Evolutionary conservation across 768 basidiomycete genomes (phyloP).

Genomic region (Lactifluus piperatus): DNA sequence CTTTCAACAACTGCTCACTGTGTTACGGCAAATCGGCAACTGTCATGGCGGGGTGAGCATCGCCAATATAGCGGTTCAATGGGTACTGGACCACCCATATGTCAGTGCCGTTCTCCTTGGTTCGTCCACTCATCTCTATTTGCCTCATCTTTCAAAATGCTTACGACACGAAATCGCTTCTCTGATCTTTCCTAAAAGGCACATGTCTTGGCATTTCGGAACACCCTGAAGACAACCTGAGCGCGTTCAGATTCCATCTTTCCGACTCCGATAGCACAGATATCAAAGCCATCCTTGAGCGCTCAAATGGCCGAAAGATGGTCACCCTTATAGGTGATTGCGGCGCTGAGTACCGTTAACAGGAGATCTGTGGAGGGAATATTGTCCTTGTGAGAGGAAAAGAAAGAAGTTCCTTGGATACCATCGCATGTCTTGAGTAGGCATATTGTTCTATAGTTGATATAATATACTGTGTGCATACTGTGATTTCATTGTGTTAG

Average conservation of each 20-base stretch:
- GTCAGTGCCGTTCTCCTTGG: conserved; percentile 80
- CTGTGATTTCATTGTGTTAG: too few relatives aligned
- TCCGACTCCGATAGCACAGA: conserved; percentile 44
- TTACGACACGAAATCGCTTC: neutral
- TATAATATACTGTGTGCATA: too few relatives aligned
- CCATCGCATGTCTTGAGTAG: neutral
- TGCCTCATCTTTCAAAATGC: neutral
- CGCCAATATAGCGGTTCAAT: conserved; percentile 71
- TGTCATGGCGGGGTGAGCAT: conserved; percentile 58
- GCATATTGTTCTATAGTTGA: too few relatives aligned
- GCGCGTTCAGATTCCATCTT: conserved; percentile 51
- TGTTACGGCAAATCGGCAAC: conserved; percentile 57
- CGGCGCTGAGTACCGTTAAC: conserved; percentile 67
- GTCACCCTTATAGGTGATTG: conserved; percentile 73
- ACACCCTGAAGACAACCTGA: conserved; percentile 59
- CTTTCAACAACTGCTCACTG: conserved; percentile 56
- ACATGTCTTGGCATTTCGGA: conserved; percentile 68
- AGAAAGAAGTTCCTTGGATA: neutral
- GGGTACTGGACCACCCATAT: conserved; percentile 70
- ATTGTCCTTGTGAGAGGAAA: neutral
- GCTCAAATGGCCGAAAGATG: conserved; percentile 51
- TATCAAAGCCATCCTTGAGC: conserved; percentile 56
- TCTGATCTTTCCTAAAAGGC: conserved; percentile 33
- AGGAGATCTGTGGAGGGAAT: neutral
- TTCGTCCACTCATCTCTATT: conserved; percentile 23